phyloP scores from a whole-genome alignment of 2,329 filamentous ascomycete species.

The Keithomyces neogunnii region DNA sequence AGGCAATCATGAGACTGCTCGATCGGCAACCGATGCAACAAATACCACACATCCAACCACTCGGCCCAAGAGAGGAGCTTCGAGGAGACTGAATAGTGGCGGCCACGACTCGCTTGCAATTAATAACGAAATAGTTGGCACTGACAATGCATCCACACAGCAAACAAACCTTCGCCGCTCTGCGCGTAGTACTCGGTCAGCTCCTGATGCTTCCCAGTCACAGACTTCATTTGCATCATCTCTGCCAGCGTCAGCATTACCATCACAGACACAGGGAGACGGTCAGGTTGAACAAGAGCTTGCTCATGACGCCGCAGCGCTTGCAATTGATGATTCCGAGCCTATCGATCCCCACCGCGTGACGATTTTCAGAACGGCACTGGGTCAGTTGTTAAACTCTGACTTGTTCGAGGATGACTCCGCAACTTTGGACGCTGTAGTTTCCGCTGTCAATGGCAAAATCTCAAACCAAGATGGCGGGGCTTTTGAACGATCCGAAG shows the following conservation, averaged over 20 bases:
- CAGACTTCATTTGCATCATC: constrained; percentile 71
- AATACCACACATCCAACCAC: background rate
- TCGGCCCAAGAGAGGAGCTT: constrained; percentile 1
- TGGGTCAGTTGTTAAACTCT: constrained; percentile 77
- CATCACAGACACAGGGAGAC: constrained; percentile 33
- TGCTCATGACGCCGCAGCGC: constrained; percentile 30
- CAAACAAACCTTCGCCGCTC: constrained; percentile 32
- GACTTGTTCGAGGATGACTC: constrained; percentile 82
- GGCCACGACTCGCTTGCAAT: constrained; percentile 26
- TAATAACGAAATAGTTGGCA: constrained; percentile 31
- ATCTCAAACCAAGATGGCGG: constrained; percentile 45
- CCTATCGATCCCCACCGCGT: constrained; percentile 57
- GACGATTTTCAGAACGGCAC: constrained; percentile 64
- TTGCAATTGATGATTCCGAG: constrained; percentile 31
- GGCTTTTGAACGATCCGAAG: constrained; percentile 64
- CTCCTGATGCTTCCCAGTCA: constrained; percentile 30
- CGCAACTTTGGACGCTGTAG: constrained; percentile 64
- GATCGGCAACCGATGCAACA: constrained; percentile 19
- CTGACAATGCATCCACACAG: constrained; percentile 18
- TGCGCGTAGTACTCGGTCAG: constrained; percentile 26
- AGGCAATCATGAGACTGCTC: constrained; percentile 43
- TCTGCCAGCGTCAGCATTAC: constrained; percentile 63
- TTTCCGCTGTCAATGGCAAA: constrained; percentile 70
- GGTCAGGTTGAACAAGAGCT: constrained; percentile 38
- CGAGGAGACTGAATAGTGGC: constrained; percentile 19